A percentile compares a stretch with the other conserved stretches of the same genome.
phyloP scores from a whole-genome alignment of 345 rosid species.

The Lepidium sativum region DNA sequence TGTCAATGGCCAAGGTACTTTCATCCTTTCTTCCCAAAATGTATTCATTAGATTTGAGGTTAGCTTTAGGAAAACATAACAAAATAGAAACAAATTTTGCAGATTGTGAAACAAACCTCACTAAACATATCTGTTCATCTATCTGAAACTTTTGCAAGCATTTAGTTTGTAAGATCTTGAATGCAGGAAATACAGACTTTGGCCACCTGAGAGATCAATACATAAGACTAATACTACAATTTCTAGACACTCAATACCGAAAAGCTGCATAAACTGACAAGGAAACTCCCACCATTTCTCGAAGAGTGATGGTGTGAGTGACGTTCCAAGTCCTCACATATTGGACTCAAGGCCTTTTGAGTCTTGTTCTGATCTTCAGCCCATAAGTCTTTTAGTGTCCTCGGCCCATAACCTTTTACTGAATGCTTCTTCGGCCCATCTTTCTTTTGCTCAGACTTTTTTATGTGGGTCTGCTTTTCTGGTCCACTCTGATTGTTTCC shows the following conservation, averaged over 20 bases:
- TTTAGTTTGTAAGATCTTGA: constrained; percentile 42
- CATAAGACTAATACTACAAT: not conserved
- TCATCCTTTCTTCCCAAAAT: constrained; percentile 80
- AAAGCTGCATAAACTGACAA: not conserved
- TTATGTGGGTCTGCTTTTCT: too few species aligned
- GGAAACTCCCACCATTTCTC: constrained; percentile 58
- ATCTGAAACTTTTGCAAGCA: constrained; percentile 53
- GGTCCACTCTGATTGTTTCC: too few species aligned
- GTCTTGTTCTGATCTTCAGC: too few species aligned
- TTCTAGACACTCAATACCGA: not conserved
- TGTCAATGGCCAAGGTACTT: constrained; percentile 85
- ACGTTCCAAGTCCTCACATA: too few species aligned
- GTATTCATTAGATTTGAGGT: constrained; percentile 6
- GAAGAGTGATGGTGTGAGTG: constrained; percentile 45
- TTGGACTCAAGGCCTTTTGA: too few species aligned
- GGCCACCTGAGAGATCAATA: constrained; percentile 67
- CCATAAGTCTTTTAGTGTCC: too few species aligned
- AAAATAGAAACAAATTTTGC: not conserved
- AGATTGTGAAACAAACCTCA: constrained; percentile 47
- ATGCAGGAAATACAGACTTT: constrained; percentile 55
- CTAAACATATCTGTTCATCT: constrained; percentile 66
- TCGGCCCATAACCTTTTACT: too few species aligned
- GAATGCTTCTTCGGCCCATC: too few species aligned
- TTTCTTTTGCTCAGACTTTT: too few species aligned
- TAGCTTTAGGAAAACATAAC: constrained; percentile 19